Evolutionary conservation across 1,284 basidiomycete species (phyloP).

Genomic region (Xanthoconium separans): DNA sequence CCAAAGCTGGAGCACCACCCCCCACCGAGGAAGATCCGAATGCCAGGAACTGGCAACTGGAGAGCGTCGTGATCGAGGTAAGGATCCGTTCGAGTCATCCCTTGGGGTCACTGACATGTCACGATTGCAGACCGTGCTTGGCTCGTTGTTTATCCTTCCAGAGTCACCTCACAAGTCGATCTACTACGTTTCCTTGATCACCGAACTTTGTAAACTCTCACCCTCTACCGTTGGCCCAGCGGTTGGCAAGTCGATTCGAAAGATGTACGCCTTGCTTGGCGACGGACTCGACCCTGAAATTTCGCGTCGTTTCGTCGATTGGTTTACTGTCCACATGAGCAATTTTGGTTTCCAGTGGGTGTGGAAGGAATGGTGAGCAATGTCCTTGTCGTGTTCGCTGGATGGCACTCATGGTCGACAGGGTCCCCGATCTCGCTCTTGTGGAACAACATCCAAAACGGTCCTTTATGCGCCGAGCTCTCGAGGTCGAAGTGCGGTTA

Average conservation of each 20-base stretch:
- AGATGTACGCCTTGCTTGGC: slow-evolving; percentile 73
- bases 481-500: slow-evolving; percentile 90
- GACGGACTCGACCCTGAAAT: slow-evolving; percentile 88
- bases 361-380: slow-evolving; percentile 96
- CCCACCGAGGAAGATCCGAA: slow-evolving; percentile 45
- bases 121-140: slow-evolving; percentile 65
- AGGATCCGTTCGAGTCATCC: not conserved
- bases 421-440: slow-evolving; percentile 83
- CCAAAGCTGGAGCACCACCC: slow-evolving; percentile 55
- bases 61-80: slow-evolving; percentile 80
- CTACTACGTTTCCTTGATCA: slow-evolving; percentile 88
- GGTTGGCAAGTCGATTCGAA: slow-evolving; percentile 92
- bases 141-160: slow-evolving; percentile 77
- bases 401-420: slow-evolving; percentile 34
- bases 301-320: slow-evolving; percentile 81
- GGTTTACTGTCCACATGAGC: slow-evolving; percentile 96
- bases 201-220: slow-evolving; percentile 91
- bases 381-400: not conserved
- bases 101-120: not conserved
- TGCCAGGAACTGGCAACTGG: slow-evolving; percentile 74
- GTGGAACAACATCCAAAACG: slow-evolving; percentile 80
- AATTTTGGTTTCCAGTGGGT: slow-evolving; percentile 99
- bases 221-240: slow-evolving; percentile 93
- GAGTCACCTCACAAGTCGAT: slow-evolving; percentile 74
- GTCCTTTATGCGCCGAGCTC: slow-evolving; percentile 82